phyloP scores from a whole-genome alignment of 169 alveolate species.

The Plasmodium inui region DNA sequence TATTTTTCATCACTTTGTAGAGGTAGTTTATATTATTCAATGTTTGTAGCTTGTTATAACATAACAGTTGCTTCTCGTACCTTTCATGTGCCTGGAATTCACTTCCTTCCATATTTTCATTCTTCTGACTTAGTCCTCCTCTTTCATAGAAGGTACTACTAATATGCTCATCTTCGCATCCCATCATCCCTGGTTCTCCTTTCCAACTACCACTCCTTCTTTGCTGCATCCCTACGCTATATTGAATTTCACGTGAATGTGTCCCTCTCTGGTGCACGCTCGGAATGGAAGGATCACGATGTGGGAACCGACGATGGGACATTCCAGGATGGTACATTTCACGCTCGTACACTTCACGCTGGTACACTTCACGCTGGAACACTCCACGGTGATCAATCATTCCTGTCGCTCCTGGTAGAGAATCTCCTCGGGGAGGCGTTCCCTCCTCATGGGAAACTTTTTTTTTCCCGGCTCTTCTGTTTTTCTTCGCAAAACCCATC shows the following conservation, averaged over 20 bases:
- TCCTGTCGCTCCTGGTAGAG: not conserved
- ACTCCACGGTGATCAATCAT: not conserved
- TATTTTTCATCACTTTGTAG: slow-evolving; percentile 43
- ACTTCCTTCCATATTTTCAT: not conserved
- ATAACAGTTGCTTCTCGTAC: slow-evolving; percentile 12
- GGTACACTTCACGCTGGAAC: not conserved
- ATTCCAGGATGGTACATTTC: too few species aligned
- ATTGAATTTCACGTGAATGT: not conserved
- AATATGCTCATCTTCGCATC: not conserved
- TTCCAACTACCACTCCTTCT: not conserved
- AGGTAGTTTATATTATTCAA: slow-evolving; percentile 21
- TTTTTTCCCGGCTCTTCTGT: not conserved
- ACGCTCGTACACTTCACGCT: too few species aligned
- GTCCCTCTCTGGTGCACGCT: not conserved
- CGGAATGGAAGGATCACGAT: not conserved
- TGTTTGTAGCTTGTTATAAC: slow-evolving; percentile 42
- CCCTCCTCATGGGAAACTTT: not conserved
- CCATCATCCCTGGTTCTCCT: not conserved
- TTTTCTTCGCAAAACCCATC: not conserved
- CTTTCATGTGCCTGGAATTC: not conserved
- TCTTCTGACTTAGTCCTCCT: not conserved
- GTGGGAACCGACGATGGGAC: too few species aligned
- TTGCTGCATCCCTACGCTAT: not conserved
- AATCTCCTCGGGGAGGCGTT: not conserved
- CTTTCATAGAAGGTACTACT: not conserved